Evolutionary conservation across 805 yeast species (phyloP).

Genomic region (Schwanniomyces occidentalis): DNA sequence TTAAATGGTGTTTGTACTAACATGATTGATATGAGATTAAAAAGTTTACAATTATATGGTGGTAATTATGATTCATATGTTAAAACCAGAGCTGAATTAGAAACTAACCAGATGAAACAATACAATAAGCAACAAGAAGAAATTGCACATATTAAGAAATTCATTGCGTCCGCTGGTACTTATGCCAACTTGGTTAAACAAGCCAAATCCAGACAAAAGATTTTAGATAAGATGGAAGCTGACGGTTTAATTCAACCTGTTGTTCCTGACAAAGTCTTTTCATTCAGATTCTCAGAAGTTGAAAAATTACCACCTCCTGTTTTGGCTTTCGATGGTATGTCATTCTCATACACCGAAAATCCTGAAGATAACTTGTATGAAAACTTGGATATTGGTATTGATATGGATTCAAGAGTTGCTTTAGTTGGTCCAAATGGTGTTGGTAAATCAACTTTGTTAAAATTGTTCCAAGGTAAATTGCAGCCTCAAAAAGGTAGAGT

Average conservation of each 20-base stretch:
- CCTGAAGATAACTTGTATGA: slow-evolving; percentile 86
- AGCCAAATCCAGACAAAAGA: slow-evolving; percentile 99
- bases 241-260: slow-evolving; percentile 95
- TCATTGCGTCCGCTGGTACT: slow-evolving; percentile 99
- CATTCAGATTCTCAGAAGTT: slow-evolving; percentile 91
- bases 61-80: slow-evolving; percentile 98
- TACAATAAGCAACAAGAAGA: slow-evolving; percentile 98
- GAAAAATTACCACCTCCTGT: slow-evolving; percentile 99
- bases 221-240: slow-evolving; percentile 99
- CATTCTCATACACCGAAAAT: slow-evolving; percentile 85
- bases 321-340: slow-evolving; percentile 90
- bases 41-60: slow-evolving; percentile 76
- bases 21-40: slow-evolving; percentile 96
- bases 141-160: slow-evolving; percentile 96
- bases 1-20: slow-evolving; percentile 97
- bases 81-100: slow-evolving; percentile 91
- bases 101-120: slow-evolving; percentile 97
- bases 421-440: slow-evolving; percentile 99
- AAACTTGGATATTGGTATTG: slow-evolving; percentile 93
- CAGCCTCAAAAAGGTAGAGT: slow-evolving; percentile 92
- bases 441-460: slow-evolving; percentile 94
- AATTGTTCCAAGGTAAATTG: slow-evolving; percentile 94
- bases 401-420: slow-evolving; percentile 98
- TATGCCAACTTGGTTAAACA: slow-evolving; percentile 98
- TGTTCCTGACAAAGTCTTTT: slow-evolving; percentile 87